Conservation (phyloP, 2,329 filamentous ascomycete genomes). For the Neoascochyta sp. region DNA sequence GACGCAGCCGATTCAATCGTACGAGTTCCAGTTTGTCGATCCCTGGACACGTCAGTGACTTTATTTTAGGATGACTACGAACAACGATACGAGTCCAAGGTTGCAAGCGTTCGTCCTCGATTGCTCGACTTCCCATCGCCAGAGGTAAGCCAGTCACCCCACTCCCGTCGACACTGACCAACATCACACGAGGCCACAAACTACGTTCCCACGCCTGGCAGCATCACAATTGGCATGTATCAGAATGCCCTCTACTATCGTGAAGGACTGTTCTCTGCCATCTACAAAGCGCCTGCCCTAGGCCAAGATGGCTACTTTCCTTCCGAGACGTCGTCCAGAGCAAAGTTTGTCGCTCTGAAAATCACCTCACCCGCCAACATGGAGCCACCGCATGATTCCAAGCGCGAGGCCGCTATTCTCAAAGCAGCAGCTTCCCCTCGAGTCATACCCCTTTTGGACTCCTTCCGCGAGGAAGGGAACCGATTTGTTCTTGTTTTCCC, state of each 20-base stretch:
- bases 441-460: conserved; percentile 67
- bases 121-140: conserved; percentile 22
- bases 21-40: conserved; percentile 14
- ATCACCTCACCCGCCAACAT: conserved; percentile 72
- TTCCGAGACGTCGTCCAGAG: conserved; percentile 14
- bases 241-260: conserved; percentile 54
- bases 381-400: conserved; percentile 76
- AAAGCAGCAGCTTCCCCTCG: conserved; percentile 53
- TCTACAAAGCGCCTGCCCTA: conserved; percentile 64
- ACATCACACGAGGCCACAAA: conserved; percentile 25
- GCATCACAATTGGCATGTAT: conserved; percentile 53
- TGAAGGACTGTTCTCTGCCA: conserved; percentile 74
- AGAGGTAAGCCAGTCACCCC: conserved; percentile 19
- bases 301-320: conserved; percentile 32
- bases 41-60: conserved; percentile 11
- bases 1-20: conserved; percentile 57
- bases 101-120: conserved; percentile 14
- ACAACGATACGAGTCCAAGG: conserved; percentile 22
- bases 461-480: conserved; percentile 66
- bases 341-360: conserved; percentile 67
- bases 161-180: not conserved
- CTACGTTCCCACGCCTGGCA: conserved; percentile 33
- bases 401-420: conserved; percentile 75
- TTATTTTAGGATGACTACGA: conserved; percentile 35
- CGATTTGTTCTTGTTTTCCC: conserved; percentile 80